Conservation (phyloP, 805 yeast species). For the Candida schatavii region DNA sequence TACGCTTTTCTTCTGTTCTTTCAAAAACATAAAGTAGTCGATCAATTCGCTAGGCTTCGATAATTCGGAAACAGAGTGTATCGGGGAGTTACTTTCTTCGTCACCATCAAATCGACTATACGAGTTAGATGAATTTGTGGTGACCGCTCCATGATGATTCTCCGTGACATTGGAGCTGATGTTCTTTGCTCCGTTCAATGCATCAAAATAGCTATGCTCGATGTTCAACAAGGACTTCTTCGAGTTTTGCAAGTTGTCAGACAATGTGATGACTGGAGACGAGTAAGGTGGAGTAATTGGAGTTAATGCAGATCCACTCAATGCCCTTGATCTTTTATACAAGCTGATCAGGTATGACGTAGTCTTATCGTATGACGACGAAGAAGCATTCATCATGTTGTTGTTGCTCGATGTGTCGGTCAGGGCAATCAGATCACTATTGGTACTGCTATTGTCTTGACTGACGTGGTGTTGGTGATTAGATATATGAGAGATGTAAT, state of each 20-base stretch:
- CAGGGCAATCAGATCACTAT: slow-evolving; percentile 1
- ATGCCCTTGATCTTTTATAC: slow-evolving; percentile 17
- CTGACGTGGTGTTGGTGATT: neutral
- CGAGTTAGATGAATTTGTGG: neutral
- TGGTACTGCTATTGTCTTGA: slow-evolving; percentile 4
- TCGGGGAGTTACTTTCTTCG: neutral
- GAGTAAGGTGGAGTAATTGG: slow-evolving; percentile 34
- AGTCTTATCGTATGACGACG: neutral
- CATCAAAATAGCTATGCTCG: slow-evolving; percentile 36
- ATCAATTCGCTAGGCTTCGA: slow-evolving; percentile 22
- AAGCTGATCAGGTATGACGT: neutral
- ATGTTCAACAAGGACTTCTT: slow-evolving; percentile 26
- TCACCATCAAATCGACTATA: neutral
- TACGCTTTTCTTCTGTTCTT: slow-evolving; percentile 31
- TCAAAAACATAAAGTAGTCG: slow-evolving; percentile 31
- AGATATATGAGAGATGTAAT: neutral
- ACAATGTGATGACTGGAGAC: slow-evolving; percentile 38
- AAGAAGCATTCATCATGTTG: slow-evolving; percentile 3
- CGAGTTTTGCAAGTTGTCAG: slow-evolving; percentile 30
- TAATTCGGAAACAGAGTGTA: slow-evolving; percentile 19
- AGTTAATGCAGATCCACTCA: slow-evolving; percentile 19
- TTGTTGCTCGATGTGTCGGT: neutral
- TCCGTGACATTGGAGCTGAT: neutral
- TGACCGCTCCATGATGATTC: neutral
- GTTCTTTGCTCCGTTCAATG: slow-evolving; percentile 12